These are phyloP conservation scores for Neckera pumila DNA, from an alignment of 225 moss, liverwort and hornwort genomes.

Conservation along the genomic window DNA sequence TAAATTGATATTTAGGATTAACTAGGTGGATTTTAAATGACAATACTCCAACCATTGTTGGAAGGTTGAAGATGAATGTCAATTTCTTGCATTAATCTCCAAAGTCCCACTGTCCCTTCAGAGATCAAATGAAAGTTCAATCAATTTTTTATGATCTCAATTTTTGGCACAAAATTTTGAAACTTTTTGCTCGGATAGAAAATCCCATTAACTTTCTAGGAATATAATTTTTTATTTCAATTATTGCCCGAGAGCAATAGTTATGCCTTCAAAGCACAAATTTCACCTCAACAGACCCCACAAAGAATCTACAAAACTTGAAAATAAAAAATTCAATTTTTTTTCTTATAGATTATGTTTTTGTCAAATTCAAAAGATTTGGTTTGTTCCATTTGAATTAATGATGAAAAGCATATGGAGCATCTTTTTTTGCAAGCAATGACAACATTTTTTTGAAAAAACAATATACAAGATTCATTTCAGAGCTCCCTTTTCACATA, in stretches of 20 bases:
- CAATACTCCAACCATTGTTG: background rate
- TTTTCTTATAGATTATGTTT: background rate
- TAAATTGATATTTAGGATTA: background rate
- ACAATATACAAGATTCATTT: background rate
- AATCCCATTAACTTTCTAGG: fast-evolving
- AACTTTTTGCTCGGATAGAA: background rate
- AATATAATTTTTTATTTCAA: background rate
- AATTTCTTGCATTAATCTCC: background rate
- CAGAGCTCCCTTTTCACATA: background rate
- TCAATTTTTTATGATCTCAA: fast-evolving
- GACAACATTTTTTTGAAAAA: background rate
- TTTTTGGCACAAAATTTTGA: background rate
- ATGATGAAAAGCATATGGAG: background rate
- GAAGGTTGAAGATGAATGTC: background rate
- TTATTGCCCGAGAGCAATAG: fast-evolving
- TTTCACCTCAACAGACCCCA: fast-evolving
- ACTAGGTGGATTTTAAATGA: background rate
- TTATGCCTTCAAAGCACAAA: background rate
- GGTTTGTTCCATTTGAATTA: fast-evolving
- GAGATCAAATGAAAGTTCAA: background rate
- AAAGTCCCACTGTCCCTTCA: background rate
- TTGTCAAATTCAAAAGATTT: background rate
- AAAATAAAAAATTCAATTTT: background rate
- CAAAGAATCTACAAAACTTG: background rate
- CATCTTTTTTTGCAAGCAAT: background rate